Evolutionary conservation across 139 green algal genomes (phyloP).

Genomic region (Tetradesmus lagerheimii): DNA sequence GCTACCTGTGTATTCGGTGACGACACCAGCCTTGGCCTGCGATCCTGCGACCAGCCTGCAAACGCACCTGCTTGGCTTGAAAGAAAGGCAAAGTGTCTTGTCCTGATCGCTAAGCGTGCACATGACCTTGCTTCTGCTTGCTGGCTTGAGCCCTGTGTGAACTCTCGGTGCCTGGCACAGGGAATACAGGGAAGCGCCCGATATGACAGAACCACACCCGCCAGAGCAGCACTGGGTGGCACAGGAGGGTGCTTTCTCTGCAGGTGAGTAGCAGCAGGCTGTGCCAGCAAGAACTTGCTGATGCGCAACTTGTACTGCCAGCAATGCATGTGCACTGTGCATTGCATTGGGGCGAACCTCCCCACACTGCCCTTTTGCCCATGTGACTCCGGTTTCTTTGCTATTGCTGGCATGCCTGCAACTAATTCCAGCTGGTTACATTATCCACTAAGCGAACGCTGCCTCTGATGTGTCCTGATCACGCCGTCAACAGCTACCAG

Average conservation of each 20-base stretch:
- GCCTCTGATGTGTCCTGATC: neutral
- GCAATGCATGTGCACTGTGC: neutral
- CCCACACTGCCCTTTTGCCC: too few relatives aligned
- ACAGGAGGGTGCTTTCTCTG: constrained; percentile 52
- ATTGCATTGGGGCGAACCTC: too few relatives aligned
- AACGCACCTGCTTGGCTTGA: neutral
- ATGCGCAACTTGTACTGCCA: neutral
- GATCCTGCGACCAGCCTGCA: neutral
- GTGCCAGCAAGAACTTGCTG: neutral
- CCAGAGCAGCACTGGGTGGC: constrained; percentile 24
- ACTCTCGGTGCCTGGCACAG: neutral
- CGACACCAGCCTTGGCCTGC: neutral
- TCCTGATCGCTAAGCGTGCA: too few relatives aligned
- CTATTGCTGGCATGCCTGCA: too few relatives aligned
- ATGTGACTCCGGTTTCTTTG: too few relatives aligned
- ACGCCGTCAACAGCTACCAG: neutral
- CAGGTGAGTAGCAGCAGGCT: constrained; percentile 25
- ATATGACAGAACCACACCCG: constrained; percentile 35
- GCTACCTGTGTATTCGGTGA: neutral
- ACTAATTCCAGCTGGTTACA: too few relatives aligned
- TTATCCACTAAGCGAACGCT: neutral
- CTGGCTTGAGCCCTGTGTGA: neutral
- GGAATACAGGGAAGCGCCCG: neutral
- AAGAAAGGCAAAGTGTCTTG: neutral
- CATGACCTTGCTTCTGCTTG: neutral